Evolutionary conservation across 2,329 filamentous ascomycete genomes (phyloP), one percentile per base, ranked within the genome.

Genomic region (Penicillium corylophilum): DNA sequence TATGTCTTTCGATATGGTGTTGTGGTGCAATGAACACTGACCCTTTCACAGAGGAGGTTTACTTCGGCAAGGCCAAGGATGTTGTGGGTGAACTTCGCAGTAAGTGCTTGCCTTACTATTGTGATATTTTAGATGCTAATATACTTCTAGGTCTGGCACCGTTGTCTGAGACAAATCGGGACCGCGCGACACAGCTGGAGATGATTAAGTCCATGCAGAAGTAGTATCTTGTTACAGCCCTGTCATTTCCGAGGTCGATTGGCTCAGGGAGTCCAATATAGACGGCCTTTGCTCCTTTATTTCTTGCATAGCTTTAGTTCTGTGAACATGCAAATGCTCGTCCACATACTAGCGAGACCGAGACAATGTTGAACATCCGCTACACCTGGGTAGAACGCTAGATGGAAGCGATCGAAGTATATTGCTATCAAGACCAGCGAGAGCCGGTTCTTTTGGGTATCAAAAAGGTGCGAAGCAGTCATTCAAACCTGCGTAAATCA

Each of bases 61-160:
- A 99, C 77, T 99, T 99, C 75, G 94, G 94, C 70, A 99, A 99
- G 80, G 93, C 94, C 49, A 96, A 95, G 82, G 94, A 99, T 74
- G 91, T 99, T 3, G 93, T 99, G 3, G 94, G 93, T 49, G 93
- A 99, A 72, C 76, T 99, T 74, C 83, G 94, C 71, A 97, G 92
- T 81, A 76, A 72, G 77, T 67, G 51, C 24, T 29, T 44, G 8
- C 22, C 31, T 20, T 20, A 13, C 16, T 13, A 38, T 13, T 5
- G 18, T 31, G 18, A 20, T 10, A 0, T 2, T 20, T 38, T 18
- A 5, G 6, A 9, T 20, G 9, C 35, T 38, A 38, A 38, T 22
- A 2, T 51, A 15, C 24, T 10, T 2, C 2, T 43, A 82, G 80
- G 79, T 74, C 82, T 95, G 59, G 85, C 85, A 46, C 86, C 88